Evolutionary conservation across 495 filamentous ascomycete species (phyloP).

Genomic region (Tuber indicum): DNA sequence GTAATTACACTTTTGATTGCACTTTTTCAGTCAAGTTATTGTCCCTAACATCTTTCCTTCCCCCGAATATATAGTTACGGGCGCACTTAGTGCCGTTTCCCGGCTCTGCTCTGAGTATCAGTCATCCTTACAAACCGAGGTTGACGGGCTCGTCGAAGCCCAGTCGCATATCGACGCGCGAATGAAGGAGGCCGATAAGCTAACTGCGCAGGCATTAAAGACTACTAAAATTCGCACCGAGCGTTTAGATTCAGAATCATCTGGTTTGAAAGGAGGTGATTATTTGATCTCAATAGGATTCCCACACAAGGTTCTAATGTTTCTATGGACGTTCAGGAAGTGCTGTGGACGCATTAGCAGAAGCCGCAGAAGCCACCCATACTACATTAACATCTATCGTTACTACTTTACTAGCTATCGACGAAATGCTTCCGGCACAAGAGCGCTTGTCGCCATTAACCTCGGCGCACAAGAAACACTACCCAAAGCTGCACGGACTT

Average conservation of each 20-base stretch:
- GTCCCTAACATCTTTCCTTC: conserved; percentile 7
- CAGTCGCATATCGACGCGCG: conserved; percentile 34
- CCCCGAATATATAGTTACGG: conserved; percentile 26
- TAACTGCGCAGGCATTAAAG: conserved; percentile 35
- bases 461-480: conserved; percentile 39
- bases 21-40: neutral
- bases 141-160: conserved; percentile 29
- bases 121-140: conserved; percentile 27
- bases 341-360: conserved; percentile 32
- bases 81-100: conserved; percentile 29
- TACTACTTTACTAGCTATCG: conserved; percentile 40
- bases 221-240: conserved; percentile 38
- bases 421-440: conserved; percentile 40
- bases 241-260: conserved; percentile 24
- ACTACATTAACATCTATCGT: conserved; percentile 40
- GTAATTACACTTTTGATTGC: neutral
- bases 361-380: conserved; percentile 39
- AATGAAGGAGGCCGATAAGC: conserved; percentile 34
- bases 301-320: neutral
- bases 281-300: conserved; percentile 9
- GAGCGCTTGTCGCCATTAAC: conserved; percentile 31
- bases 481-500: conserved; percentile 36
- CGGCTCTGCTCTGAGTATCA: conserved; percentile 34
- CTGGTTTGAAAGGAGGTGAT: conserved; percentile 37
- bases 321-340: conserved; percentile 20